Evolutionary conservation across 441 rosid genomes (phyloP), one percentile per base, ranked within the genome.

Genomic region (Theobroma grandiflorum): DNA sequence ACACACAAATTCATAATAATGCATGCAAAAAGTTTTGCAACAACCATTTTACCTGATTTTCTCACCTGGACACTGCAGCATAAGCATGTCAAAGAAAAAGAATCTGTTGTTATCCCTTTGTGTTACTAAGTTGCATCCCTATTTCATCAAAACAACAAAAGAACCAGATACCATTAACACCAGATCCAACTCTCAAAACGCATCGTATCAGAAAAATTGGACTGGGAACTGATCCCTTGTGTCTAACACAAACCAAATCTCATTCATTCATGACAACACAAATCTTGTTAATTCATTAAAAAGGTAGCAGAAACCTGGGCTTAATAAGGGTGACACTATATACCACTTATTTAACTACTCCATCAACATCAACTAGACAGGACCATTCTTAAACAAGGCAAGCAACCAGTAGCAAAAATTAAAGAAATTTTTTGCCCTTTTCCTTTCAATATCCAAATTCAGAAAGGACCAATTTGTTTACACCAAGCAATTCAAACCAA

Each of bases 81-180:
- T 88, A 52, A 89, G 93, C 97, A 90, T 89, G 81, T 95, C 97
- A 31, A 92, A 78, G 91, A 93, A 96, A 78, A 92, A 74, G 76
- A 96, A 87, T 78, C 96, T 88, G 53, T 84, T 84, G n/a, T 80
- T 86, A 20, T 91, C 87, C 85, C 89, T 91, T 16, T 89, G 99
- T 2, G 90, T 80, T 16, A 63, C 82, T 76, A 96, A 80, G 81
- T 91, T 96, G 89, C 98, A 96, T 72, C 99, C 99, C 99, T 93
- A 81, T 66, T 6, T 64, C 72, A 68, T 40, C 42, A 66, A 49
- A 7, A 6, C n/a, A 20, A 47, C 3, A 31, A 68, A 37, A 78
- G 26, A 71, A 8, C 26, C 20, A 65, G 74, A 74, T 16, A 59
- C 37, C 4, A 72, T 78, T 43, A 78, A 26, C 57, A 57, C 6